phyloP scores from a whole-genome alignment of 2,329 filamentous ascomycete genomes.

The Fusarium sp. region DNA sequence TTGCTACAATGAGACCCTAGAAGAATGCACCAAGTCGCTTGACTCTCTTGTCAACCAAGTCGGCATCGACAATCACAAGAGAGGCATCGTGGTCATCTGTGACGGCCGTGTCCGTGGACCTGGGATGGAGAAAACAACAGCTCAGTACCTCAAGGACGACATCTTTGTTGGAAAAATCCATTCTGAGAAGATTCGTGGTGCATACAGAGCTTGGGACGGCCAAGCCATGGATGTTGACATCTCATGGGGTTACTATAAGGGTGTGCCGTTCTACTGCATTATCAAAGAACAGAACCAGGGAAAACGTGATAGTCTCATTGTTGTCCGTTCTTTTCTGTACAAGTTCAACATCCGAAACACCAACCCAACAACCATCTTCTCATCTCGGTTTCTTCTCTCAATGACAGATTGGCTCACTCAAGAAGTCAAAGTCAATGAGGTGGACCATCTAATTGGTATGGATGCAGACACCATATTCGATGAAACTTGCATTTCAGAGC shows the following conservation, averaged over 20 bases:
- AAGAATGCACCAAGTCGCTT: conserved; percentile 50
- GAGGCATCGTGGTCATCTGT: conserved; percentile 40
- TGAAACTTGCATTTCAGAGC: conserved; percentile 51
- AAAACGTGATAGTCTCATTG: conserved; percentile 56
- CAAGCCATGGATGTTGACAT: conserved; percentile 53
- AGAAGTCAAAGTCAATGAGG: conserved; percentile 46
- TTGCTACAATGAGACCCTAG: conserved; percentile 56
- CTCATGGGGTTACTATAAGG: conserved; percentile 53
- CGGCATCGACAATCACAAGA: conserved; percentile 36
- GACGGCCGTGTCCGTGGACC: conserved; percentile 42
- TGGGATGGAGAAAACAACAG: conserved; percentile 39
- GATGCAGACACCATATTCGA: conserved; percentile 56
- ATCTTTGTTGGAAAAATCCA: conserved; percentile 49
- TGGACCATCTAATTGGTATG: conserved; percentile 55
- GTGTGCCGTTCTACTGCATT: conserved; percentile 55
- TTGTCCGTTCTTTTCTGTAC: conserved; percentile 55
- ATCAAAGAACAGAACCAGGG: conserved; percentile 57
- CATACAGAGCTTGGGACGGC: conserved; percentile 54
- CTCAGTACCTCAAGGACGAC: conserved; percentile 54
- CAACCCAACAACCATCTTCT: conserved; percentile 52
- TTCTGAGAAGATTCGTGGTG: conserved; percentile 47
- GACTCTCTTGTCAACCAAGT: conserved; percentile 45
- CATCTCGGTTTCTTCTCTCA: conserved; percentile 49
- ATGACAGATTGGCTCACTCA: conserved; percentile 49
- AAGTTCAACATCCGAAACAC: conserved; percentile 55